Base-by-base conservation (phyloP, 1,284 basidiomycete genomes). In the Ceratobasidium sp. region DNA sequence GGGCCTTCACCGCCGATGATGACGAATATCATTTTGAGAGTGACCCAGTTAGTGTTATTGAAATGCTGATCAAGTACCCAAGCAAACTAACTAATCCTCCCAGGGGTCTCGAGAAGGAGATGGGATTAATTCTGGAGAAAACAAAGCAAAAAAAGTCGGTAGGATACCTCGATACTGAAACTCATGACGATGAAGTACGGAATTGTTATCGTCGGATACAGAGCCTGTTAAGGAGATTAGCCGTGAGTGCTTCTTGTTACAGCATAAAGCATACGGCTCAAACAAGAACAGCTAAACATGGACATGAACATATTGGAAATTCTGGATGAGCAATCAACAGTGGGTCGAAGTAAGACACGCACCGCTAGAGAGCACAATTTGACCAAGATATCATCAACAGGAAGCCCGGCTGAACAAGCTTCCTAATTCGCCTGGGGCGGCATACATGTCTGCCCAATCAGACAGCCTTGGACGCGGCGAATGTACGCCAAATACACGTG, bases 401-500 rank as follows among this genome's bases (percentile, higher is more conserved):
- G 55, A 57, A 6, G 12, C 18, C 14, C 55, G 55, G n/a, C 16
- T 57, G 3, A 18, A 18, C 16, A 32, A 36, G n/a, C 55, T 57
- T 9, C 55, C 55, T 9, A 57, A 36, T 18, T 57, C 55, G 10
- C 55, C 55, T 14, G 55, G n/a, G 8, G 55, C 55, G 10, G 26
- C 30, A 4, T 57, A 34, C 18, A 8, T 9, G 18, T 57, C 55
- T 8, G 6, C 55, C 8, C 18, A 57, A 14, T 57, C 55, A 39
- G 55, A 32, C 3, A 57, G 10, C n/a, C 28, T 57, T 18, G 21
- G 55, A 3, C 30, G 34, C 14, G 28, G n/a, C 3, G 30, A 6
- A 9, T 57, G 55, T n/a, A 34, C 55, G 8, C 14, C 30, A n/a
- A 57, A 57, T 32, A 57, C 55, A 57, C 55, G 55, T 21, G 55